Evolutionary conservation across 2,329 filamentous ascomycete species (phyloP).

Genomic region (Trichophyton mentagrophytes): DNA sequence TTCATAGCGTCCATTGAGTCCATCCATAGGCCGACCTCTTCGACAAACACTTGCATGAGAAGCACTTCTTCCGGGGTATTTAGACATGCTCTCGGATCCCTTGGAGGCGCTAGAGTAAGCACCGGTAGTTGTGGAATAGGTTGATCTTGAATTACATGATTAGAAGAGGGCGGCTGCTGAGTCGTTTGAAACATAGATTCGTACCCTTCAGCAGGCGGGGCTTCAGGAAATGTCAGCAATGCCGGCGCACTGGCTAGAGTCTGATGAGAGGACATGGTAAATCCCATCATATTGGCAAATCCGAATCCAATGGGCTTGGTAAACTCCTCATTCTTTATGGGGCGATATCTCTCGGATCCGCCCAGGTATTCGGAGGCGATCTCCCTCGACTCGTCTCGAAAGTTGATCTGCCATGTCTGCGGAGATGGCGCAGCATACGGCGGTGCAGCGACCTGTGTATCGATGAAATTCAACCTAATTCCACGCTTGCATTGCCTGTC

Average conservation of each 20-base stretch:
- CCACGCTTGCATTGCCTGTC: constrained; percentile 75
- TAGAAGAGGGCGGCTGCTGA: constrained; percentile 15
- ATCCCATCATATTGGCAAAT: constrained; percentile 12
- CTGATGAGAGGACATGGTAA: constrained; percentile 32
- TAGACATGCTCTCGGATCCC: constrained; percentile 49
- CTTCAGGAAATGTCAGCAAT: constrained; percentile 36
- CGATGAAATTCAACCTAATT: constrained; percentile 80
- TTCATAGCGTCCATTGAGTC: constrained; percentile 76
- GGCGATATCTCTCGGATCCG: constrained; percentile 60
- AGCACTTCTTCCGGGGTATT: constrained; percentile 63
- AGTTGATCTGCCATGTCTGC: constrained; percentile 59
- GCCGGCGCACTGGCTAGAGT: constrained; percentile 41
- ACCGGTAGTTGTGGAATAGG: constrained; percentile 22
- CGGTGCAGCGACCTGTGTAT: constrained; percentile 59
- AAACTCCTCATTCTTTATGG: constrained; percentile 32
- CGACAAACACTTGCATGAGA: constrained; percentile 87
- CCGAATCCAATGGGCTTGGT: constrained; percentile 18
- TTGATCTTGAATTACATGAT: constrained; percentile 1
- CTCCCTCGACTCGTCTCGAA: constrained; percentile 75
- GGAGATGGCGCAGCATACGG: constrained; percentile 47
- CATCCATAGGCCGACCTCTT: constrained; percentile 89
- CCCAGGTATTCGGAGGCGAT: constrained; percentile 86
- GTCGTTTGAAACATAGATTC: constrained; percentile 21
- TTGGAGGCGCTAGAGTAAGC: constrained; percentile 29
- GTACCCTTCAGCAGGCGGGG: constrained; percentile 24